Evolutionary conservation across 1,139 yeast species (phyloP).

Genomic region (Hansenula anomala): DNA sequence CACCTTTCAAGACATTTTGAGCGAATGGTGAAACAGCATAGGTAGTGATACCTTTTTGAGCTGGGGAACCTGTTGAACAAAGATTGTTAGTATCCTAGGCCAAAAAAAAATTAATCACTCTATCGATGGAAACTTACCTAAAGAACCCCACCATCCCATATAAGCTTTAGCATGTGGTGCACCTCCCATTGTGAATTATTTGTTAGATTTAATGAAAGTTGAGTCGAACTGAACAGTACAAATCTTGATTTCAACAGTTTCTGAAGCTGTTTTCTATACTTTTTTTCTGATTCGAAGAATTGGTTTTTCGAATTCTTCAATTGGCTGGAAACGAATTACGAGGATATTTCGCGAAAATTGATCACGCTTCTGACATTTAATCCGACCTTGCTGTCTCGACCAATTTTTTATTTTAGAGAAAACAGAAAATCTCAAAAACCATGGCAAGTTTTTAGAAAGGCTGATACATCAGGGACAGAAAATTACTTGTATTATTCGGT

Average conservation of each 20-base stretch:
- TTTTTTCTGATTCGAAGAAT: conserved; percentile 5
- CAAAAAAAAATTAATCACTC: no score
- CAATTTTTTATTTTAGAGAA: not conserved
- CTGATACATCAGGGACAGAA: no score
- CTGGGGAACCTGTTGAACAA: conserved; percentile 60
- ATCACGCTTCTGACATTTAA: no score
- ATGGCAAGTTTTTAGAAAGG: no score
- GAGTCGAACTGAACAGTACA: not conserved
- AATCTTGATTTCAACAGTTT: not conserved
- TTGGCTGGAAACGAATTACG: conserved; percentile 13
- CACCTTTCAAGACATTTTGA: conserved; percentile 87
- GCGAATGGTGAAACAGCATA: conserved; percentile 94
- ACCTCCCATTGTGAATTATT: conserved; percentile 49
- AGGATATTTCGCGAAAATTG: no score
- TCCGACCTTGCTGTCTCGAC: no score
- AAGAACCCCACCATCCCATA: conserved; percentile 97
- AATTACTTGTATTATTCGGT: no score
- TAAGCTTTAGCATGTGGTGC: conserved; percentile 74
- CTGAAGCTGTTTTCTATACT: conserved; percentile 1
- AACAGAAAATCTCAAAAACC: no score
- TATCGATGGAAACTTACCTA: conserved; percentile 11
- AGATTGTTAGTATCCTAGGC: not conserved
- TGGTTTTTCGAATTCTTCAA: conserved; percentile 13
- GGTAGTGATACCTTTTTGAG: conserved; percentile 79
- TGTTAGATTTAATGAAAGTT: not conserved